Evolutionary conservation across 805 yeast species (phyloP).

Genomic region (Kodamaea laetipori): DNA sequence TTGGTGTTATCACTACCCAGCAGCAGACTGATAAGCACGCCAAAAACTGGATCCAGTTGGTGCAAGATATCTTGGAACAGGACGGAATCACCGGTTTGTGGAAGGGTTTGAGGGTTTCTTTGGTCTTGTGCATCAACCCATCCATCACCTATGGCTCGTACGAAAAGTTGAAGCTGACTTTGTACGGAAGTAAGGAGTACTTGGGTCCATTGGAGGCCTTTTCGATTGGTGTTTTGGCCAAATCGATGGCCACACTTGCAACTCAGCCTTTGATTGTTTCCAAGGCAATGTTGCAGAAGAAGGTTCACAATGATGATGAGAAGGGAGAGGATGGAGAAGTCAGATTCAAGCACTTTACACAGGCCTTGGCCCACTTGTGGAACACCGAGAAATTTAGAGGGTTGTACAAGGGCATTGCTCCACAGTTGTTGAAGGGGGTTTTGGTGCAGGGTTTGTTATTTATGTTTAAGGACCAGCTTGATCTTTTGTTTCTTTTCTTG

Average conservation of each 20-base stretch:
- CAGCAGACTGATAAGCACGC: slow-evolving; percentile 55
- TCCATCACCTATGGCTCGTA: slow-evolving; percentile 83
- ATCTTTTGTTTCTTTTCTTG: slow-evolving; percentile 38
- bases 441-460: slow-evolving; percentile 82
- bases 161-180: slow-evolving; percentile 60
- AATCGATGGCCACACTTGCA: slow-evolving; percentile 73
- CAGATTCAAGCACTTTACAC: slow-evolving; percentile 57
- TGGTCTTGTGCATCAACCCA: slow-evolving; percentile 79
- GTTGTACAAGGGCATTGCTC: slow-evolving; percentile 77
- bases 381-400: slow-evolving; percentile 64
- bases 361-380: slow-evolving; percentile 62
- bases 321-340: slow-evolving; percentile 35
- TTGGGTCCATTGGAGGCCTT: slow-evolving; percentile 68
- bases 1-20: slow-evolving; percentile 66
- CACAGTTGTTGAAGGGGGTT: slow-evolving; percentile 79
- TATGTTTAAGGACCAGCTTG: slow-evolving; percentile 75
- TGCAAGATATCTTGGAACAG: slow-evolving; percentile 53
- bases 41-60: slow-evolving; percentile 33
- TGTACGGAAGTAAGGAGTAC: slow-evolving; percentile 45
- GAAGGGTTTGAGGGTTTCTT: slow-evolving; percentile 80
- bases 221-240: slow-evolving; percentile 74
- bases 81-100: slow-evolving; percentile 76
- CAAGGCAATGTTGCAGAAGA: slow-evolving; percentile 75
- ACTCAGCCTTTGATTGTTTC: slow-evolving; percentile 87
- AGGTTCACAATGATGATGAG: slow-evolving; percentile 25